Evolutionary conservation across 139 green algal species (phyloP).

Genomic region (Picochlorum sp.): DNA sequence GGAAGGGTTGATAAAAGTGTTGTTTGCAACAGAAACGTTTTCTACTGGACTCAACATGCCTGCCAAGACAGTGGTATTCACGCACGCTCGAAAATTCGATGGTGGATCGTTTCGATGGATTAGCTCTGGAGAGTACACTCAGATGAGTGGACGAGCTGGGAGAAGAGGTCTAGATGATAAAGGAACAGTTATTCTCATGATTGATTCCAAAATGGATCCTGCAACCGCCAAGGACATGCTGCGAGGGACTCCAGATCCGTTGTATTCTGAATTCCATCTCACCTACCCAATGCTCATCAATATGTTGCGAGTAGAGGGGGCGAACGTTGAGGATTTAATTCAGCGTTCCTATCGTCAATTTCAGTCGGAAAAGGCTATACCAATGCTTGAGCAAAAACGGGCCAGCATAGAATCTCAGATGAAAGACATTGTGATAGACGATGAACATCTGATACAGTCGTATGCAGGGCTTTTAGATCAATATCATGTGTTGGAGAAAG

Average conservation of each 20-base stretch:
- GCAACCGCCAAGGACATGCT: slow-evolving; percentile 66
- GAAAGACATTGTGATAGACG: slow-evolving; percentile 41
- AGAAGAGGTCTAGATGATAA: slow-evolving; percentile 64
- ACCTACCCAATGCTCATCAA: slow-evolving; percentile 77
- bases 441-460: slow-evolving; percentile 43
- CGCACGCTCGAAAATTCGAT: slow-evolving; percentile 65
- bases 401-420: slow-evolving; percentile 32
- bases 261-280: slow-evolving; percentile 70
- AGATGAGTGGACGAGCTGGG: slow-evolving; percentile 76
- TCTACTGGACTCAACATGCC: slow-evolving; percentile 82
- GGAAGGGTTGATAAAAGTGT: slow-evolving; percentile 62
- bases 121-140: slow-evolving; percentile 70
- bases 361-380: slow-evolving; percentile 52
- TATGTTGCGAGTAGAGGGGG: slow-evolving; percentile 51
- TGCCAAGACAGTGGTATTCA: slow-evolving; percentile 73
- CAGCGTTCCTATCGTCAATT: slow-evolving; percentile 46
- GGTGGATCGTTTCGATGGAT: slow-evolving; percentile 57
- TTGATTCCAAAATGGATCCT: slow-evolving; percentile 75
- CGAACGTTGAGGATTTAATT: slow-evolving; percentile 47
- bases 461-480: slow-evolving; percentile 45
- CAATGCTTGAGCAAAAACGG: slow-evolving; percentile 38
- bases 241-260: slow-evolving; percentile 55
- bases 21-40: slow-evolving; percentile 84
- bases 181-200: slow-evolving; percentile 79
- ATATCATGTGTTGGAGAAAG: slow-evolving; percentile 16